Conservation (phyloP, 768 basidiomycete genomes). For the Lactarius quietus region DNA sequence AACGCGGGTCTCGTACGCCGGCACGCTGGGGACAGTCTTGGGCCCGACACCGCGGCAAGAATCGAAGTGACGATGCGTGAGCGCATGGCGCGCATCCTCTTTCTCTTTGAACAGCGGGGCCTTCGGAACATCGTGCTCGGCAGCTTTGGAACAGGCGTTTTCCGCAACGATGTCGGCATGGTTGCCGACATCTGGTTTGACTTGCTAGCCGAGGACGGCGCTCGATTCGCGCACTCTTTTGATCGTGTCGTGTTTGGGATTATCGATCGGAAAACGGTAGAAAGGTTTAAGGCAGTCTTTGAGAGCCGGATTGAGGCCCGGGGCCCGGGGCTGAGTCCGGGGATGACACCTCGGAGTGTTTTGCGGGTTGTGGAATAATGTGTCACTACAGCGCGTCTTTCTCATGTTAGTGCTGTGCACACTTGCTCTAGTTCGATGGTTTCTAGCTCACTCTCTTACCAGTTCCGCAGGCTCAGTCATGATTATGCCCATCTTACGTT, state of each 20-base stretch:
- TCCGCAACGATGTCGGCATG: slow-evolving; percentile 55
- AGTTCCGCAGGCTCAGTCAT: not conserved
- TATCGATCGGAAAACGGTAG: slow-evolving; percentile 47
- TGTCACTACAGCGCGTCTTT: slow-evolving; percentile 53
- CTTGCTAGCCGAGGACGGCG: slow-evolving; percentile 45
- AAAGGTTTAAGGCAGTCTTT: slow-evolving; percentile 40
- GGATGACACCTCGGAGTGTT: slow-evolving; percentile 1
- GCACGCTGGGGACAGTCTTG: slow-evolving; percentile 7
- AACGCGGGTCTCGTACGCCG: slow-evolving; percentile 55
- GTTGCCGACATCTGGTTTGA: slow-evolving; percentile 66
- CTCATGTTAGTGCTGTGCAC: not conserved
- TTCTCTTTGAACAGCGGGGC: slow-evolving; percentile 59
- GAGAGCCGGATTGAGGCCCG: slow-evolving; percentile 22
- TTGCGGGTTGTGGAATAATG: slow-evolving; percentile 20
- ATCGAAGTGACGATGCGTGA: slow-evolving; percentile 62
- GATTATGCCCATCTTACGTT: not conserved
- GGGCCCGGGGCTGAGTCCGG: not conserved
- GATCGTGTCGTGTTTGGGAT: slow-evolving; percentile 66
- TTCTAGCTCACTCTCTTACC: not conserved
- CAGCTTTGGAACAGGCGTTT: slow-evolving; percentile 77
- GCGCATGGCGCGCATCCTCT: slow-evolving; percentile 65
- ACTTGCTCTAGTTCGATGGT: not conserved
- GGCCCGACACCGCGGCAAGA: slow-evolving; percentile 23
- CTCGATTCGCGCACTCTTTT: slow-evolving; percentile 57
- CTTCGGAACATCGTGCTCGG: slow-evolving; percentile 62